Evolutionary conservation across 441 rosid species (phyloP), one percentile per base, ranked within the genome.

Genomic region (Adansonia gregorii): DNA sequence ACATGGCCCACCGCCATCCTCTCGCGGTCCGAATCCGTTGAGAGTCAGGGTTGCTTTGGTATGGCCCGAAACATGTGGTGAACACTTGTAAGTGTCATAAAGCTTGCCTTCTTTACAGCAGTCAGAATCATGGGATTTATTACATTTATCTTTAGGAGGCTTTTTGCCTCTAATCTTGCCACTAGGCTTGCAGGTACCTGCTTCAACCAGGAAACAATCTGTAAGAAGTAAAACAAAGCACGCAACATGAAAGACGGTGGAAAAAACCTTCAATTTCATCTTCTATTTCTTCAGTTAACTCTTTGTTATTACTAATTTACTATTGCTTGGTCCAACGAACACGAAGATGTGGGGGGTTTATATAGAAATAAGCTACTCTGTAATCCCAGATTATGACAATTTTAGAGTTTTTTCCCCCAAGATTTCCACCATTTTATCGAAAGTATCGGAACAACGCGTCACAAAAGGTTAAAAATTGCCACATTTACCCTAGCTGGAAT

Each of bases 81-180:
- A 75, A 24, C 73, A 72, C 65, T 20, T 64, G 52, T 72, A 72
- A 3, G 31, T 67, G 11, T 61, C 0, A 20, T 76, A 76, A 24
- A 55, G 31, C 74, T 68, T 56, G 46, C 67, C 74, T 9, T 56
- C 68, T 58, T 55, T 4, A 15, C 79, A 67, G 9, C 75, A 69
- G 0, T 43, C 67, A 2, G 79, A 67, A 27, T 58, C 67, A 27
- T 77, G 12, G 0, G 2, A 46, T 45, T 4, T 3, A 54, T 78
- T 79, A 56, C 84, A 76, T 65, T 76, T 67, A 4, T 35, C n/a
- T 4, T 67, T 48, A 6, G 84, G 82, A 54, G 84, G 80, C 6
- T 66, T 78, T 56, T 51, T 75, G 15, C 82, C 84, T 61, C 45
- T 78, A 39, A 78, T 6, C n/a, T 73, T 68, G 17, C 80, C 80